These are phyloP conservation scores for Quercus phellos DNA, from an alignment of 331 rosid genomes.

Conservation along the genomic window DNA sequence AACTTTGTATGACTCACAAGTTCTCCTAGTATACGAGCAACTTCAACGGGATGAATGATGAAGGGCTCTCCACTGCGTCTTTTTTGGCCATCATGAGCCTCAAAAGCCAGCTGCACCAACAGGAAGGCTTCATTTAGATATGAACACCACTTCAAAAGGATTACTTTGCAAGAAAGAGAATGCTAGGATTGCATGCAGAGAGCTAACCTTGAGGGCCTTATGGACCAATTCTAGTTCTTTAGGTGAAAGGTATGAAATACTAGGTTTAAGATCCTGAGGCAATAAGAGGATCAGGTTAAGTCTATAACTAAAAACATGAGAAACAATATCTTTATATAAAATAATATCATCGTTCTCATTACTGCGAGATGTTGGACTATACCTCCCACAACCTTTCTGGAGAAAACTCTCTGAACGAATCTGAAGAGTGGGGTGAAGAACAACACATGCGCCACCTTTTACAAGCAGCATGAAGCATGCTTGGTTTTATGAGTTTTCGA, in stretches of 20 bases:
- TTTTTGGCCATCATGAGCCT: conserved; percentile 98
- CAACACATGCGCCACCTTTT: conserved; percentile 50
- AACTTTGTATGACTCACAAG: conserved; percentile 57
- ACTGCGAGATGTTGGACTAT: conserved; percentile 27
- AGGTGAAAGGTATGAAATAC: conserved; percentile 72
- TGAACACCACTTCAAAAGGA: conserved; percentile 14
- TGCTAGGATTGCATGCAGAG: conserved; percentile 22
- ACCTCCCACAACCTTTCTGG: conserved; percentile 97
- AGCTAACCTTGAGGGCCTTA: conserved; percentile 80
- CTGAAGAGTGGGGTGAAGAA: conserved; percentile 48
- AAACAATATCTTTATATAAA: conserved; percentile 23
- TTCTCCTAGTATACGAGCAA: conserved; percentile 92
- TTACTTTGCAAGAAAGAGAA: conserved; percentile 17
- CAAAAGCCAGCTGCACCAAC: conserved; percentile 76
- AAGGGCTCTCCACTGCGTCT: conserved; percentile 99
- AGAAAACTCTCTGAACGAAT: conserved; percentile 47
- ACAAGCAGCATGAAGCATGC: conserved; percentile 38
- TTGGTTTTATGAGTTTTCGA: conserved; percentile 44
- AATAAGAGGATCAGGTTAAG: conserved; percentile 21
- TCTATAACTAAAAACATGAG: conserved; percentile 18
- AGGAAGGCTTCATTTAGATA: conserved; percentile 20
- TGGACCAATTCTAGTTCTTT: conserved; percentile 78
- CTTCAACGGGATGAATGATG: conserved; percentile 99
- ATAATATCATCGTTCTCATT: conserved; percentile 20
- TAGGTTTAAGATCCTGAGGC: conserved; percentile 84